Evolutionary conservation across 306 rosid species (phyloP), one percentile per base, ranked within the genome.

Genomic region (Gleditsia sinensis): DNA sequence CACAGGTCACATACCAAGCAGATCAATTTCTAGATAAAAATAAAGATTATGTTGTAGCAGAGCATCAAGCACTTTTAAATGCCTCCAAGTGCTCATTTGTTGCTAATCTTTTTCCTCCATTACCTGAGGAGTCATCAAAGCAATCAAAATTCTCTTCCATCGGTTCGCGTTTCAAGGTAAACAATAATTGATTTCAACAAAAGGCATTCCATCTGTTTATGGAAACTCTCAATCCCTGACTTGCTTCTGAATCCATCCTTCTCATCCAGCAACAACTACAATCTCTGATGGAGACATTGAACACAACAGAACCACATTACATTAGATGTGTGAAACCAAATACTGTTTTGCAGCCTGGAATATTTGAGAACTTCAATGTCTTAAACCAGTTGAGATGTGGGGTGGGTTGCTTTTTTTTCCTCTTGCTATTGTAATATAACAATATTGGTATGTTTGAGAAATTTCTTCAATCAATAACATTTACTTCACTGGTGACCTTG

Each of bases 241-340:
- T 68, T 75, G 19, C 53, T 81, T 77, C 51, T 80, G 74, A 80
- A 76, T 72, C 60, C 12, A 40, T 53, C 55, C 63, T 78, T 63
- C 45, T 78, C 59, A 57, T 72, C 17, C 85, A 91, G 97, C 95
- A 89, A 91, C 97, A 91, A 87, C 82, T 91, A 48, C 97, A 91
- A 81, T 75, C 97, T 67, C 87, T 91, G 68, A 91, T 91, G 97
- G 97, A 91, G 53, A 91, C 95, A 60, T 65, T 91, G 60, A 91
- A 54, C 81, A 89, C 95, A 46, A 89, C 97, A 58, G 95, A 91
- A 74, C 97, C 97, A 16, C 97, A 91, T 84, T 91, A 91, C 83
- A 91, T 91, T 73, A 87, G 97, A 83, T 91, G 97, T 84, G 97
- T 91, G 69, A 91, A 91, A 72, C 97, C 97, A 69, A 91, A 91